phyloP scores from a whole-genome alignment of 345 rosid species.

The Conringia planisiliqua region DNA sequence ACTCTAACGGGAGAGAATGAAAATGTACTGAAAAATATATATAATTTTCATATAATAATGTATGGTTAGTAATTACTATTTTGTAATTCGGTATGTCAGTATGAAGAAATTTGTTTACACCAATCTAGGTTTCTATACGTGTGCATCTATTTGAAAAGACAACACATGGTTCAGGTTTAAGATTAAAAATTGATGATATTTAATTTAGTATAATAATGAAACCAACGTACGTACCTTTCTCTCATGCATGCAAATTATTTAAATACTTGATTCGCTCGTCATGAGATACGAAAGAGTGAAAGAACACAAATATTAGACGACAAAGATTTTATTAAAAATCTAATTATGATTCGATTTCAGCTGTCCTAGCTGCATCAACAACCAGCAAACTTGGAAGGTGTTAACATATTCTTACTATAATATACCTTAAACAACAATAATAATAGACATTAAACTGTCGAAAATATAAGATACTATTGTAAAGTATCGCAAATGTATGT shows the following conservation, averaged over 20 bases:
- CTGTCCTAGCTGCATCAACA: conserved; percentile 14
- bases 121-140: no score
- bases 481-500: background rate
- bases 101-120: no score
- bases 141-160: conserved; percentile 5
- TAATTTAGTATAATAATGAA: background rate
- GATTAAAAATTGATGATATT: background rate
- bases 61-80: no score
- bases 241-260: conserved; percentile 23
- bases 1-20: no score
- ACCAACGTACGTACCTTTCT: background rate
- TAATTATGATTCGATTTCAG: conserved; percentile 16
- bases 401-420: background rate
- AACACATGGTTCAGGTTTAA: conserved; percentile 17
- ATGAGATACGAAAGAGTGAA: conserved; percentile 19
- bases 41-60: no score
- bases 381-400: conserved; percentile 20
- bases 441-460: background rate
- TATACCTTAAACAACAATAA: background rate
- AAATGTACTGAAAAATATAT: no score
- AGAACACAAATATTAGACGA: conserved; percentile 31
- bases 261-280: conserved; percentile 5
- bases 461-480: background rate
- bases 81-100: no score
- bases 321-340: conserved; percentile 21